Evolutionary conservation across 148 eudicot genomes (phyloP).

Genomic region (Spergularia marina): DNA sequence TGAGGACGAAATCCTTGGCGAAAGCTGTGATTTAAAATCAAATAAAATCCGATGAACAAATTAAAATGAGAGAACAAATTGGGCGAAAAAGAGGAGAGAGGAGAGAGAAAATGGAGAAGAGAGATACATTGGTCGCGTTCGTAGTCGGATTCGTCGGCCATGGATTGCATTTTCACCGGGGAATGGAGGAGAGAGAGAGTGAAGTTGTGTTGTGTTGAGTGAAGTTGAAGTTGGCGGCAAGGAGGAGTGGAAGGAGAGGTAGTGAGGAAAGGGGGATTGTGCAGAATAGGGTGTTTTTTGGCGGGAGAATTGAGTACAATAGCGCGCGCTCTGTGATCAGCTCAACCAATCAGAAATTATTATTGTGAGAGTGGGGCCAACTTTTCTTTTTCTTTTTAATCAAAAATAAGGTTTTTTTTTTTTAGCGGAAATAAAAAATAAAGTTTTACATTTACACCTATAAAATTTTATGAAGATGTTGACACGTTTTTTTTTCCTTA

Average conservation of each 20-base stretch:
- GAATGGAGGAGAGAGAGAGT: slow-evolving; percentile 22
- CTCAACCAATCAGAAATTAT: too few species aligned
- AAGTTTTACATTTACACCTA: too few species aligned
- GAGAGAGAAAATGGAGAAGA: background rate
- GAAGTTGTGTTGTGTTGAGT: background rate
- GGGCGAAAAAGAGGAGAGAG: background rate
- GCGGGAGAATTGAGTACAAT: slow-evolving; percentile 20
- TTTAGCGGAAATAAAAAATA: too few species aligned
- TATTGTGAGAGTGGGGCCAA: too few species aligned
- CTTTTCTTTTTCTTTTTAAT: too few species aligned
- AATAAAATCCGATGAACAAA: background rate
- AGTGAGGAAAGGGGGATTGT: background rate
- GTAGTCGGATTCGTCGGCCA: slow-evolving; percentile 56
- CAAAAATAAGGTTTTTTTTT: too few species aligned
- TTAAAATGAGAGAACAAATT: background rate
- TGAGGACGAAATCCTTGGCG: slow-evolving; percentile 64
- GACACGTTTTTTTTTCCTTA: too few species aligned
- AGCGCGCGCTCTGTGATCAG: slow-evolving; percentile 5
- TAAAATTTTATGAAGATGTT: too few species aligned
- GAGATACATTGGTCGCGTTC: slow-evolving; percentile 57
- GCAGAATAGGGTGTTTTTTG: slow-evolving; percentile 13
- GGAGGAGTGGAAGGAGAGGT: background rate
- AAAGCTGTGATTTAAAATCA: slow-evolving; percentile 36
- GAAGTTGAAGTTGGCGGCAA: slow-evolving; percentile 47
- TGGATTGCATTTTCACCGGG: slow-evolving; percentile 29